Percentiles rank a stretch among this genome's conserved stretches.
Conservation (phyloP, 345 rosid genomes). For the Excoecaria cochinchinensis region DNA sequence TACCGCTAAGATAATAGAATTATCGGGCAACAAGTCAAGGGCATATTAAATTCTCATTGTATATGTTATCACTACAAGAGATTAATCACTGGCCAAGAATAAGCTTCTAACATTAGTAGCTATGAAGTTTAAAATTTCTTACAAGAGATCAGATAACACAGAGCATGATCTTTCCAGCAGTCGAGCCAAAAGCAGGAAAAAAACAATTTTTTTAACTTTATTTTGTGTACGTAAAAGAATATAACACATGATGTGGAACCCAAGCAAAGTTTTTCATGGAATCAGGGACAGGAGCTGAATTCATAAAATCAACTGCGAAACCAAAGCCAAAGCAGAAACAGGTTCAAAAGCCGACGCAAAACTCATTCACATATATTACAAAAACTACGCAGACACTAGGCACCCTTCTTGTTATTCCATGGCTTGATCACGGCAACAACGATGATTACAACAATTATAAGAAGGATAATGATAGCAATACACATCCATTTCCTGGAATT, state of each 20-base stretch:
- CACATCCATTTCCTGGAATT: conserved; percentile 95
- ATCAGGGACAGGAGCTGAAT: background rate
- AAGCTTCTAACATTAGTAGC: background rate
- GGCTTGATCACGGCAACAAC: conserved; percentile 70
- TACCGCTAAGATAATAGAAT: too few relatives aligned
- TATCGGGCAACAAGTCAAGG: too few relatives aligned
- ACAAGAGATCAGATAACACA: background rate
- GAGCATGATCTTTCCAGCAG: background rate
- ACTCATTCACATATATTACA: conserved; percentile 26
- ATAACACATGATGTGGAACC: background rate
- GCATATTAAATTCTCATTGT: too few relatives aligned
- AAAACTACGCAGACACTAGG: conserved; percentile 36
- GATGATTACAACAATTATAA: conserved; percentile 62
- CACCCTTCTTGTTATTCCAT: conserved; percentile 72
- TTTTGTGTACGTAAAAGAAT: conserved; percentile 13
- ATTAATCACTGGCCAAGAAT: background rate
- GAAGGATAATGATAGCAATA: conserved; percentile 80
- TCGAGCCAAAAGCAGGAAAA: background rate
- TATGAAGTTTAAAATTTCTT: background rate
- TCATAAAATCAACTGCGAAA: conserved; percentile 9
- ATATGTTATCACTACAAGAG: too few relatives aligned
- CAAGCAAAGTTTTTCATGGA: background rate
- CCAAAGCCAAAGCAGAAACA: conserved; percentile 12
- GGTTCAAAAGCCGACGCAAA: conserved; percentile 10
- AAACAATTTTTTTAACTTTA: background rate